Evolutionary conservation across 1,284 basidiomycete genomes (phyloP), one percentile per base, ranked within the genome.

Genomic region (Mycena citricolor): DNA sequence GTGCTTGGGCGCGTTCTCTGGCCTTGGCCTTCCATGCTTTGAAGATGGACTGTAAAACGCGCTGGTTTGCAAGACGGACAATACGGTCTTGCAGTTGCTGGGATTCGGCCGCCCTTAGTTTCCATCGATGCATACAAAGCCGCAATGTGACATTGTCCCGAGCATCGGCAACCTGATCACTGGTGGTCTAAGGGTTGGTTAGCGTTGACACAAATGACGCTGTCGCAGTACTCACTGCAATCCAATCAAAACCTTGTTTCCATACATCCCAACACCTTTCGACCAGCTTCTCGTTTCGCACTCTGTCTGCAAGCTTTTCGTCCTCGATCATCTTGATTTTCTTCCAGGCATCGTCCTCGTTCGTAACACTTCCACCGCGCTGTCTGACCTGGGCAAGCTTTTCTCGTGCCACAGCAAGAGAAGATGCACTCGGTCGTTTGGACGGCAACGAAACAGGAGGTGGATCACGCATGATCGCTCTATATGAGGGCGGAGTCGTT

Each of bases 301-400:
- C 88, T 42, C 69, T 67, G 58, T 81, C 83, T n/a, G 88, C 87
- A 29, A 78, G 76, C 55, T 76, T 70, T 57, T 88, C 81, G 54
- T 87, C 80, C 50, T 78, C 74, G 34, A 74, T 71, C 69, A 83
- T 77, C 57, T 73, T 74, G 32, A 89, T 81, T 49, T 82, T 83
- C 51, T 79, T 79, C 83, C 86, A 90, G 0, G 83, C 81, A 47
- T 86, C 83, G 44, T 84, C 77, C 55, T 83, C 77, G 54, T 85
- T 79, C 17, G 79, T 62, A 17, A 70, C 66, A 48, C 70, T 76
- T 4, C 67, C 68, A 46, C 66, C 71, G 30, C 69, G 67, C 49
- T 75, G 69, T 37, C 65, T 62, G 47, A 64, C 61, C 44, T 63
- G 58, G 42, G 65, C 56, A 49, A 71, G 47, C 33, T 51, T 52